phyloP scores from a whole-genome alignment of 192 early-diverging fungal genomes.

The Linnemannia elongata region DNA sequence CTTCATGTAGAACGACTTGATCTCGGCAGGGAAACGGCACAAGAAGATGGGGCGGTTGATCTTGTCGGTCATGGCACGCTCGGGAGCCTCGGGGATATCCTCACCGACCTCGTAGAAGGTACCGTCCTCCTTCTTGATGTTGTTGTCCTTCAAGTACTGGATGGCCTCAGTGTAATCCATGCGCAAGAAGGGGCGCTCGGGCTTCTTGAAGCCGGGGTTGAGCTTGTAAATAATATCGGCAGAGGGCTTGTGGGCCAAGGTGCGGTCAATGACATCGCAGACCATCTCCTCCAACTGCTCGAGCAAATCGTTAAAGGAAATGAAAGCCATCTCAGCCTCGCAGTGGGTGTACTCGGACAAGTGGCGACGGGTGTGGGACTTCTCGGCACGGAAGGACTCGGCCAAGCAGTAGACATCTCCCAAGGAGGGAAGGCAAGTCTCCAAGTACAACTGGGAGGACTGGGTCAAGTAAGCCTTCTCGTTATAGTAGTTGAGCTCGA shows the following conservation, averaged over 20 bases:
- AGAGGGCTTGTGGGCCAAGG: slow-evolving; percentile 82
- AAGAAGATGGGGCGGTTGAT: slow-evolving; percentile 96
- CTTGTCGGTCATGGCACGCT: slow-evolving; percentile 98
- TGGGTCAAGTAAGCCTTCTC: slow-evolving; percentile 98
- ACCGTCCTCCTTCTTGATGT: slow-evolving; percentile 92
- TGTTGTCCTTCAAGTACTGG: slow-evolving; percentile 90
- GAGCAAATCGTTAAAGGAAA: slow-evolving; percentile 92
- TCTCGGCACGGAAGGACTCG: slow-evolving; percentile 98
- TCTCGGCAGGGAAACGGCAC: slow-evolving; percentile 95
- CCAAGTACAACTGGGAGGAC: slow-evolving; percentile 98
- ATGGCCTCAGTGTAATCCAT: slow-evolving; percentile 99
- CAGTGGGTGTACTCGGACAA: slow-evolving; percentile 96
- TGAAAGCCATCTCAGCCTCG: slow-evolving; percentile 97
- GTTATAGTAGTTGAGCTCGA: slow-evolving; percentile 96
- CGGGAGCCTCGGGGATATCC: slow-evolving; percentile 98
- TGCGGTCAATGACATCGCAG: slow-evolving; percentile 82
- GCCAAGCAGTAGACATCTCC: slow-evolving; percentile 97
- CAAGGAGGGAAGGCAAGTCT: slow-evolving; percentile 94
- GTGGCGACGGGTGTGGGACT: slow-evolving; percentile 96
- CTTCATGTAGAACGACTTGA: slow-evolving; percentile 99
- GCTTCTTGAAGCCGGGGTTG: slow-evolving; percentile 90
- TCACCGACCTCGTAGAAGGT: slow-evolving; percentile 96
- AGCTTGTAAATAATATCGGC: slow-evolving; percentile 86
- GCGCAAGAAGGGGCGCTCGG: slow-evolving; percentile 89
- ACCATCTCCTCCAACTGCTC: slow-evolving; percentile 92